phyloP scores from a whole-genome alignment of 768 basidiomycete genomes.

The Termitomyces sp. region DNA sequence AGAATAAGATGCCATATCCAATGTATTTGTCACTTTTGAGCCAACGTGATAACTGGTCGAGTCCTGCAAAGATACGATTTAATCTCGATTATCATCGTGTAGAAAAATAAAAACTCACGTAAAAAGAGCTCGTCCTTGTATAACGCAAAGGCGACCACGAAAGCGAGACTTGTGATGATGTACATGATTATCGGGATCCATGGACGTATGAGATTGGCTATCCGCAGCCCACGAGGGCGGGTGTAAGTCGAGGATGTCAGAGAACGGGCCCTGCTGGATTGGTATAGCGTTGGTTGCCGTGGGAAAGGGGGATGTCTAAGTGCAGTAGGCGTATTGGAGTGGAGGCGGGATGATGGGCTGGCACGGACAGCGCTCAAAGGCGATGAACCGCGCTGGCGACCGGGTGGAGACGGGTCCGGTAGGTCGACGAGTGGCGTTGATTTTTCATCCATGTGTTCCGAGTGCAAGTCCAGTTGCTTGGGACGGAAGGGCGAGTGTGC shows the following conservation, averaged over 20 bases:
- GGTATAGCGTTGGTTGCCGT: constrained; percentile 14
- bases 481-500: constrained; percentile 31
- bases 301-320: constrained; percentile 14
- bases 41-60: constrained; percentile 79
- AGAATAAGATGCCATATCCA: constrained; percentile 77
- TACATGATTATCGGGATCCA: constrained; percentile 81
- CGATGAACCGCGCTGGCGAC: constrained; percentile 6
- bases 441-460: constrained; percentile 22
- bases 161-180: constrained; percentile 69
- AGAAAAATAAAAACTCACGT: constrained; percentile 44
- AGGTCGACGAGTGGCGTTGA: constrained; percentile 22
- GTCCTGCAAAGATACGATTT: constrained; percentile 37
- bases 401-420: constrained; percentile 5
- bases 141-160: constrained; percentile 76
- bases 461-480: constrained; percentile 18
- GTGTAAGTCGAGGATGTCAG: constrained; percentile 26
- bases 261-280: constrained; percentile 15
- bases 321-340: constrained; percentile 7
- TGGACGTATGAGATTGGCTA: constrained; percentile 57
- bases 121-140: constrained; percentile 81
- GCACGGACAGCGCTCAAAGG: constrained; percentile 1
- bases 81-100: not conserved
- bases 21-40: constrained; percentile 64
- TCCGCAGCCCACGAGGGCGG: constrained; percentile 46
- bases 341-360: constrained; percentile 1